Percentiles rank a stretch among this genome's conserved stretches.
phyloP scores from a whole-genome alignment of 495 filamentous ascomycete genomes.

The Aspergillus mulundensis region DNA sequence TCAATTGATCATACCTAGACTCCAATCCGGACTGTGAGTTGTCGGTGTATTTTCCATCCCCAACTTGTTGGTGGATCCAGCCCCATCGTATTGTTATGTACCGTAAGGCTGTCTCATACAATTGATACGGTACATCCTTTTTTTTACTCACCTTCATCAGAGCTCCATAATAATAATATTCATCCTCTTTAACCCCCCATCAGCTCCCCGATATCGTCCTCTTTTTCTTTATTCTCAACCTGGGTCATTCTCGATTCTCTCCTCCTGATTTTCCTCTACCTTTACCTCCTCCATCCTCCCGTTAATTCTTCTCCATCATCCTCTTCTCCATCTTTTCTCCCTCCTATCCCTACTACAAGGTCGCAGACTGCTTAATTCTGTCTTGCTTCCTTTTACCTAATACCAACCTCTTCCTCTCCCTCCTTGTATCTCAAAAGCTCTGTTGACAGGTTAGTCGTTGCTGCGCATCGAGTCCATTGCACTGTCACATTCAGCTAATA shows the following conservation, averaged over 20 bases:
- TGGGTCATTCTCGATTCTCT: constrained; percentile 10
- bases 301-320: constrained; percentile 20
- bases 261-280: constrained; percentile 20
- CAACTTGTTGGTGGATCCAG: constrained; percentile 14
- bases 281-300: constrained; percentile 24
- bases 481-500: constrained; percentile 5
- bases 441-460: constrained; percentile 23
- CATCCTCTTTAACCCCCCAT: constrained; percentile 13
- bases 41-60: constrained; percentile 11
- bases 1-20: background rate
- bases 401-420: constrained; percentile 14
- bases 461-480: background rate
- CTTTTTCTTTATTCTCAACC: constrained; percentile 9
- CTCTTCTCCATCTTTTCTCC: constrained; percentile 16
- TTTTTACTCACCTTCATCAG: constrained; percentile 7
- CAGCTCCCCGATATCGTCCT: constrained; percentile 23
- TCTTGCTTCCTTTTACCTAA: constrained; percentile 17
- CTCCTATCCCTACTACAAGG: constrained; percentile 2
- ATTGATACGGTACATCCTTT: constrained; percentile 4
- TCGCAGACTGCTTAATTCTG: constrained; percentile 1
- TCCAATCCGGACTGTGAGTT: background rate
- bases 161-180: constrained; percentile 11
- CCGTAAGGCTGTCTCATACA: background rate
- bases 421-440: constrained; percentile 12
- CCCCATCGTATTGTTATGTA: constrained; percentile 10